These are phyloP conservation scores for Hericium erinaceus DNA, from an alignment of 768 basidiomycete genomes.

Conservation along the genomic window DNA sequence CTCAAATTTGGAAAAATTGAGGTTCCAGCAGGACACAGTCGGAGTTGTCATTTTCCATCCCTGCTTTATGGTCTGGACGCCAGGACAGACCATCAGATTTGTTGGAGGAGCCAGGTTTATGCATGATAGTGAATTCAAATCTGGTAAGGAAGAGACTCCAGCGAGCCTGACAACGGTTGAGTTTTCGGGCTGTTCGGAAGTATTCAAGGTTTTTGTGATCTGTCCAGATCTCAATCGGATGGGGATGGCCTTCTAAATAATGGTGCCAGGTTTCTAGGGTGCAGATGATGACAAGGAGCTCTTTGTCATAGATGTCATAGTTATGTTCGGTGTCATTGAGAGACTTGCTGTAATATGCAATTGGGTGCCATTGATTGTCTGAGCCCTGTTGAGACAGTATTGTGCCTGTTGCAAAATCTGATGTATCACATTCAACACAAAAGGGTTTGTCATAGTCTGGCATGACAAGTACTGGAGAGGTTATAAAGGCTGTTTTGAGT, in stretches of 20 bases:
- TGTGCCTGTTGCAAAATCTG: neutral
- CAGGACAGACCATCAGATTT: neutral
- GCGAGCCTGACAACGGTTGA: conserved; percentile 22
- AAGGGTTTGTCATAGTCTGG: neutral
- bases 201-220: conserved; percentile 25
- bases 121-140: conserved; percentile 18
- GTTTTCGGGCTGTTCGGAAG: conserved; percentile 15
- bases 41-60: too few species aligned
- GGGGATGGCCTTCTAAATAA: conserved; percentile 14
- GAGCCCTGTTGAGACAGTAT: neutral
- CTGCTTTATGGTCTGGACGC: conserved; percentile 4
- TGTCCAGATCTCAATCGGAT: conserved; percentile 16
- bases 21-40: too few species aligned
- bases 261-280: conserved; percentile 18
- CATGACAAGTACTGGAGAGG: neutral
- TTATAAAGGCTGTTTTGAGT: neutral
- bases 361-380: neutral
- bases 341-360: conserved; percentile 9
- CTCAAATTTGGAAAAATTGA: neutral
- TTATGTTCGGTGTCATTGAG: conserved; percentile 19
- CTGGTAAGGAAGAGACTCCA: too few species aligned
- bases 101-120: neutral
- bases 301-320: conserved; percentile 16
- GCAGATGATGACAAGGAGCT: conserved; percentile 27
- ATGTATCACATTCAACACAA: neutral